Percentiles rank a stretch among this genome's conserved stretches.
phyloP scores from a whole-genome alignment of 768 basidiomycete genomes.

The Tricholoma sp. region DNA sequence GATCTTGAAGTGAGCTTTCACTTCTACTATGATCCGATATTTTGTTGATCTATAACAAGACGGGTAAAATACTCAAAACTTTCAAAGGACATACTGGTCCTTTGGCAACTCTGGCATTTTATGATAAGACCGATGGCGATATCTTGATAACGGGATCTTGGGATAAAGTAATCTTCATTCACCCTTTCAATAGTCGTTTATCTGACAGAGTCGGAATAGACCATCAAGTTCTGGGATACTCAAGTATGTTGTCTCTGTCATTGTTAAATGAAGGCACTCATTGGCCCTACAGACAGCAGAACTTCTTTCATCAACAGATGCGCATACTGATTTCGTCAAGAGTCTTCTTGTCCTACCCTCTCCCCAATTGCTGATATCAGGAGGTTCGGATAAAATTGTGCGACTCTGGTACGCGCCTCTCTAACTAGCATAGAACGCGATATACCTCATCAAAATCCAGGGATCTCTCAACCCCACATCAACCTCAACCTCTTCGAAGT shows the following conservation, averaged over 20 bases:
- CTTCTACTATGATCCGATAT: background rate
- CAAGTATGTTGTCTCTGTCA: constrained; percentile 41
- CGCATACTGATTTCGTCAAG: constrained; percentile 92
- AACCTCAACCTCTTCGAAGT: constrained; percentile 39
- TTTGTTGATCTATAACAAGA: constrained; percentile 37
- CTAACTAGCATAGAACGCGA: background rate
- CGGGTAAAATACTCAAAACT: constrained; percentile 70
- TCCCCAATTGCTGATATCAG: constrained; percentile 69
- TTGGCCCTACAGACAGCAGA: constrained; percentile 51
- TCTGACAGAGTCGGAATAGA: constrained; percentile 37
- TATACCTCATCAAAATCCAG: constrained; percentile 28
- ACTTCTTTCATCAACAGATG: constrained; percentile 65
- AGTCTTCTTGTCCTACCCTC: constrained; percentile 66
- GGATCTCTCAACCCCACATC: constrained; percentile 52
- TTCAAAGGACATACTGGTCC: constrained; percentile 87
- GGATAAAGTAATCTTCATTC: constrained; percentile 61
- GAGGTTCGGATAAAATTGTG: constrained; percentile 85
- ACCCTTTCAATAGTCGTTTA: background rate
- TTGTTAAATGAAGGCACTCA: background rate
- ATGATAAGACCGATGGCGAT: constrained; percentile 38
- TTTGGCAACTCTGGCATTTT: constrained; percentile 78
- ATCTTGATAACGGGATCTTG: constrained; percentile 88
- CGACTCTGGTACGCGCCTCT: constrained; percentile 70
- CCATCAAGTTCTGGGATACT: constrained; percentile 84
- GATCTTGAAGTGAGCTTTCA: constrained; percentile 61